Conservation (phyloP, 768 basidiomycete genomes). For the Russula virescens region DNA sequence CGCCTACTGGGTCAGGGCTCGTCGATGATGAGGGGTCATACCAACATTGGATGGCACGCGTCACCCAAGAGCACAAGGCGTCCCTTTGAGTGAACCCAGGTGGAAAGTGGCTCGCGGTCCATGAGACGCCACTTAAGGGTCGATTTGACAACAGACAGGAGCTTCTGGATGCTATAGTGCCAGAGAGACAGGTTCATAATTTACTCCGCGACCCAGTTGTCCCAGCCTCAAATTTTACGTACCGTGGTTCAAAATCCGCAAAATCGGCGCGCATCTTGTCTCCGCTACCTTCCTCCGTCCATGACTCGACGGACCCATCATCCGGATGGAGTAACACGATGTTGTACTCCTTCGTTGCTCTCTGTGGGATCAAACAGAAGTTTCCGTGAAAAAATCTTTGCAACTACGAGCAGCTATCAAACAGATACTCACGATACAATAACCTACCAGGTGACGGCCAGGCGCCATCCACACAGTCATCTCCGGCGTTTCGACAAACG, state of each 20-base stretch:
- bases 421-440: conserved; percentile 36
- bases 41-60: conserved; percentile 41
- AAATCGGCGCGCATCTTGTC: conserved; percentile 41
- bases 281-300: conserved; percentile 39
- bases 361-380: conserved; percentile 21
- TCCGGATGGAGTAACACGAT: conserved; percentile 36
- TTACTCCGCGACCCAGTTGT: too few species aligned
- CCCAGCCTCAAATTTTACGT: not conserved
- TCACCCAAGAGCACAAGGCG: conserved; percentile 37
- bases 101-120: conserved; percentile 37
- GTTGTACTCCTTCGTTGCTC: conserved; percentile 34
- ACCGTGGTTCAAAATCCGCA: conserved; percentile 39
- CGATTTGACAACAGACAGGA: conserved; percentile 34
- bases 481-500: conserved; percentile 45
- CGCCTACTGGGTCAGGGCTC: too few species aligned
- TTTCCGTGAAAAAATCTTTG: too few species aligned
- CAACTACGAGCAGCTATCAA: not conserved
- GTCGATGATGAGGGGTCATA: conserved; percentile 17
- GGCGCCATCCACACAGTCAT: conserved; percentile 61
- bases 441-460: conserved; percentile 39
- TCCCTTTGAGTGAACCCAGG: conserved; percentile 36
- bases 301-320: conserved; percentile 38
- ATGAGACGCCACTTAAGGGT: conserved; percentile 41
- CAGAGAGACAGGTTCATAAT: too few species aligned
- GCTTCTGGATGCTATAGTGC: conserved; percentile 32